These are phyloP conservation scores for Paraconiothyrium brasiliense DNA, from an alignment of 2,329 filamentous ascomycete species.

Conservation along the genomic window DNA sequence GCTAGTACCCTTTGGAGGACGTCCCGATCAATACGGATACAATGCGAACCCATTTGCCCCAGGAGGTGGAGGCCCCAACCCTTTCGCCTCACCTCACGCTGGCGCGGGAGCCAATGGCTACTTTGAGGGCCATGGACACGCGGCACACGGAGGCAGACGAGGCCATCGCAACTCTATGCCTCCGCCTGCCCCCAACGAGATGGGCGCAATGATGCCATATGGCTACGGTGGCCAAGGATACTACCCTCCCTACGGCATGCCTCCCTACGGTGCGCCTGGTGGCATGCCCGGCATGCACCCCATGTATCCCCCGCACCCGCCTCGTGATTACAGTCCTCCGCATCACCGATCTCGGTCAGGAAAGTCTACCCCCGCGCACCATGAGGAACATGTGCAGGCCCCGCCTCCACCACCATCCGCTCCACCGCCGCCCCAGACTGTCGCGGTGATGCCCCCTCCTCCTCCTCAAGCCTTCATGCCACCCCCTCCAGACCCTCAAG, in stretches of 20 bases:
- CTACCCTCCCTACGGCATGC: slow-evolving; percentile 43
- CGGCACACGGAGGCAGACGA: slow-evolving; percentile 28
- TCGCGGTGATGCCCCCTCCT: slow-evolving; percentile 25
- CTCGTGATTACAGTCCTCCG: slow-evolving; percentile 30
- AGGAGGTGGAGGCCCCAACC: slow-evolving; percentile 40
- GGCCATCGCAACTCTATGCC: slow-evolving; percentile 48
- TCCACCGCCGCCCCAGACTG: slow-evolving; percentile 29
- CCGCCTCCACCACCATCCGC: slow-evolving; percentile 36
- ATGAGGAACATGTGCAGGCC: slow-evolving; percentile 26
- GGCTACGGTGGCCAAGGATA: slow-evolving; percentile 31
- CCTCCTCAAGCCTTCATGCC: slow-evolving; percentile 23
- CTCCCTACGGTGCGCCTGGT: slow-evolving; percentile 36
- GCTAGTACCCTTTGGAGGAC: slow-evolving; percentile 43
- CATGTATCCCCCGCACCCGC: slow-evolving; percentile 39
- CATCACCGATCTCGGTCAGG: slow-evolving; percentile 42
- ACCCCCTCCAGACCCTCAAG: slow-evolving; percentile 33
- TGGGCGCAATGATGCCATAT: slow-evolving; percentile 51
- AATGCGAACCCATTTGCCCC: slow-evolving; percentile 42
- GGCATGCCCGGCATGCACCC: slow-evolving; percentile 37
- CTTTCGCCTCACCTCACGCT: slow-evolving; percentile 46
- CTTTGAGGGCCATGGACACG: slow-evolving; percentile 40
- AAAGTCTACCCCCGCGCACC: slow-evolving; percentile 39
- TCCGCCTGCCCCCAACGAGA: slow-evolving; percentile 36
- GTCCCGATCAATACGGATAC: slow-evolving; percentile 51
- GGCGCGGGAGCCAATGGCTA: slow-evolving; percentile 44